phyloP scores from a whole-genome alignment of 75 land plant genomes.

The Ceratopteris richardii region DNA sequence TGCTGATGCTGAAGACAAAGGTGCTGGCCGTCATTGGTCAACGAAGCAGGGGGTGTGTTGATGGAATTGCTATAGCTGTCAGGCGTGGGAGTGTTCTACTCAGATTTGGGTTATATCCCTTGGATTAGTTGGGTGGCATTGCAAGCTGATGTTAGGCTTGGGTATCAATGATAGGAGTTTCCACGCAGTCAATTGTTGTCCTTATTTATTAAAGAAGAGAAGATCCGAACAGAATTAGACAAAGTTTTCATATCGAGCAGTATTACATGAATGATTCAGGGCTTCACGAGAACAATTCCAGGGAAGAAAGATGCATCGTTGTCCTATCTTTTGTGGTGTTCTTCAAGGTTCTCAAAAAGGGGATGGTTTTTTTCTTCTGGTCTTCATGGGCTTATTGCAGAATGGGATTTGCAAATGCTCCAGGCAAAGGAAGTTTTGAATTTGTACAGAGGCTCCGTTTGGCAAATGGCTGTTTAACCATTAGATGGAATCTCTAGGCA shows the following conservation, averaged over 20 bases:
- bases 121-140: slow-evolving; percentile 96
- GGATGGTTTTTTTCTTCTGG: slow-evolving; percentile 85
- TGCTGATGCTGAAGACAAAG: too few species aligned
- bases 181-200: too few species aligned
- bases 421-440: slow-evolving; percentile 59
- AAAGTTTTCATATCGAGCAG: too few species aligned
- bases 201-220: too few species aligned
- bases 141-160: too few species aligned
- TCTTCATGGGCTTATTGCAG: slow-evolving; percentile 84
- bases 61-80: slow-evolving; percentile 77
- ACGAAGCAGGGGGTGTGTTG: slow-evolving; percentile 11
- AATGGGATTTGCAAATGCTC: slow-evolving; percentile 78
- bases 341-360: slow-evolving; percentile 6
- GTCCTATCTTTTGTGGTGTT: slow-evolving; percentile 78
- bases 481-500: neutral
- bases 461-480: slow-evolving; percentile 84
- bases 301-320: slow-evolving; percentile 60
- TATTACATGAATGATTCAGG: too few species aligned
- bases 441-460: slow-evolving; percentile 74
- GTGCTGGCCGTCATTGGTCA: neutral
- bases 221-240: too few species aligned
- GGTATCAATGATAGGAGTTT: too few species aligned
- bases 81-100: slow-evolving; percentile 73
- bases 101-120: slow-evolving; percentile 93
- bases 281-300: too few species aligned